Evolutionary conservation across 805 yeast species (phyloP).

Genomic region (Cyberlindnera meyerae): DNA sequence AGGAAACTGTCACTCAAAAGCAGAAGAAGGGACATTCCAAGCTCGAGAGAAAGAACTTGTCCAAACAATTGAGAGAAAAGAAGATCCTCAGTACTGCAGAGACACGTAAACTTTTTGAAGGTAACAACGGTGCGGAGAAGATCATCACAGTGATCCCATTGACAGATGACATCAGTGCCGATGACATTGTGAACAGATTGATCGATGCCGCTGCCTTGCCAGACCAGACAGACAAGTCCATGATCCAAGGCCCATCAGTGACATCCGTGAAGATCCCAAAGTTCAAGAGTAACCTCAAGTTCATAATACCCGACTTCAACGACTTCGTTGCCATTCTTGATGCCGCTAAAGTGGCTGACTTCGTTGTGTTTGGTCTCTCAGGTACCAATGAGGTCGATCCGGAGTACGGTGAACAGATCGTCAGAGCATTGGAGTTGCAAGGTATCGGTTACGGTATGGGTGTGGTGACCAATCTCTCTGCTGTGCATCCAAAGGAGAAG

Average conservation of each 20-base stretch:
- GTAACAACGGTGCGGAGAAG: slow-evolving; percentile 75
- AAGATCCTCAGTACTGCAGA: slow-evolving; percentile 60
- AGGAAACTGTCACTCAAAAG: slow-evolving; percentile 35
- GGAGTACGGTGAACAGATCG: slow-evolving; percentile 78
- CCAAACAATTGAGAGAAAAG: slow-evolving; percentile 69
- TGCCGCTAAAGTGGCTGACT: slow-evolving; percentile 86
- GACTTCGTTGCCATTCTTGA: slow-evolving; percentile 71
- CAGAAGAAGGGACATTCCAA: slow-evolving; percentile 33
- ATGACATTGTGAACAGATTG: slow-evolving; percentile 49
- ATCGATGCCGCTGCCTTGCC: slow-evolving; percentile 35
- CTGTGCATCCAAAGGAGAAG: slow-evolving; percentile 66
- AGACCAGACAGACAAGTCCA: slow-evolving; percentile 29
- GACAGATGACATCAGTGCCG: slow-evolving; percentile 60
- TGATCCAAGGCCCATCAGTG: slow-evolving; percentile 42
- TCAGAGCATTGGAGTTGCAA: slow-evolving; percentile 85
- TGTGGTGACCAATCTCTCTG: slow-evolving; percentile 67
- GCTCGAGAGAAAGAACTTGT: slow-evolving; percentile 68
- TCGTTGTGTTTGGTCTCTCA: slow-evolving; percentile 83
- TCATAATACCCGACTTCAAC: slow-evolving; percentile 64
- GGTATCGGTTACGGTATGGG: slow-evolving; percentile 84
- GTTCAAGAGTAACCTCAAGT: slow-evolving; percentile 70
- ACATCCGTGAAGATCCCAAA: slow-evolving; percentile 49
- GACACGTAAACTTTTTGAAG: slow-evolving; percentile 71
- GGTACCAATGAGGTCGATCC: slow-evolving; percentile 79
- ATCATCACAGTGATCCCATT: slow-evolving; percentile 77